A percentile compares a stretch with the other conserved stretches of the same genome.
phyloP scores from a whole-genome alignment of 2,329 filamentous ascomycete species.

The Laburnicola sp. region DNA sequence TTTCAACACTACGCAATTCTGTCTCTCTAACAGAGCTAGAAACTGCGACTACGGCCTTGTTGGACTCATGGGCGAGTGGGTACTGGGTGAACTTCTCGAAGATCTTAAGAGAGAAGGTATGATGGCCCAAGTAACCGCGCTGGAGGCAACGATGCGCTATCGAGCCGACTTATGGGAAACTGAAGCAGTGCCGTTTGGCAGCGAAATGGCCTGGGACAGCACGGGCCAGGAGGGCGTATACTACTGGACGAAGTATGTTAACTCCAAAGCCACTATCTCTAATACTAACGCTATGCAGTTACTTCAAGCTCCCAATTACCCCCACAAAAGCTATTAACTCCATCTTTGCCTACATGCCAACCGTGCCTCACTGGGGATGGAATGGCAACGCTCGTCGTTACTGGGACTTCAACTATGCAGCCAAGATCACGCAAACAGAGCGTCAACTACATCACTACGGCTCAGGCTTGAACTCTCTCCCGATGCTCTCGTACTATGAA shows the following conservation, averaged over 20 bases:
- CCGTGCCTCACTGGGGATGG: constrained; percentile 64
- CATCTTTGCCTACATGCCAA: constrained; percentile 61
- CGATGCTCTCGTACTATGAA: constrained; percentile 58
- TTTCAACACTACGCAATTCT: constrained; percentile 53
- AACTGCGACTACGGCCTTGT: constrained; percentile 49
- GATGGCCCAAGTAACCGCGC: constrained; percentile 42
- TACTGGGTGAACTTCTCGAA: constrained; percentile 57
- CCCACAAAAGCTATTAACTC: constrained; percentile 58
- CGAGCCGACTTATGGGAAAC: constrained; percentile 57
- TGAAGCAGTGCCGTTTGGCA: constrained; percentile 59
- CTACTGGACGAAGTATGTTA: constrained; percentile 54
- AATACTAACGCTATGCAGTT: constrained; percentile 20
- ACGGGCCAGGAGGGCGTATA: constrained; percentile 66
- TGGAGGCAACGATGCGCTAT: constrained; percentile 54
- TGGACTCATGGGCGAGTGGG: constrained; percentile 64
- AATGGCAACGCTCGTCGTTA: constrained; percentile 64
- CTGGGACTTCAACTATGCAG: constrained; percentile 61
- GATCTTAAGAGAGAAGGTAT: constrained; percentile 56
- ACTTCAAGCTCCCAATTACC: constrained; percentile 55
- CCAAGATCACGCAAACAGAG: constrained; percentile 49
- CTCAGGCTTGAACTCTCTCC: constrained; percentile 60
- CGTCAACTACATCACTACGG: constrained; percentile 65
- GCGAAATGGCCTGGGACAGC: constrained; percentile 66
- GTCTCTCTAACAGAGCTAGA: constrained; percentile 41
- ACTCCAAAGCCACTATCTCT: background rate